Evolutionary conservation across 306 rosid genomes (phyloP).

Genomic region (Trichosanthes cucumerina): DNA sequence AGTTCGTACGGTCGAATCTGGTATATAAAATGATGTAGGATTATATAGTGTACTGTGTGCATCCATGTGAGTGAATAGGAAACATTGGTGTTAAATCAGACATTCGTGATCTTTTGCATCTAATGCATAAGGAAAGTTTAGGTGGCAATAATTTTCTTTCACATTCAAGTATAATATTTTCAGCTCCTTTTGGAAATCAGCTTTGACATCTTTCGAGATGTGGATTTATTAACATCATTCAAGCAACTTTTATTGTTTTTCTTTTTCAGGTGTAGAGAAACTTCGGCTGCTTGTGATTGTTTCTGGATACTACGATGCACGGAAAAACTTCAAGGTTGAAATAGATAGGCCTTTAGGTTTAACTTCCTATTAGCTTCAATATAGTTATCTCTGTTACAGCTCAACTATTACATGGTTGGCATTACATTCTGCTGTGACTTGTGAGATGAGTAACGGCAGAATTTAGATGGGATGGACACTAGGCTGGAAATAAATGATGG

Average conservation of each 20-base stretch:
- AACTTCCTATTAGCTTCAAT: neutral
- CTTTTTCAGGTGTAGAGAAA: conserved; percentile 48
- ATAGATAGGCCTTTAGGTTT: neutral
- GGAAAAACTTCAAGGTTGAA: conserved; percentile 70
- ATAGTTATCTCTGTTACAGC: neutral
- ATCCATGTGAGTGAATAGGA: neutral
- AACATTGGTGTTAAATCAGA: neutral
- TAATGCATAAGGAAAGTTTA: neutral
- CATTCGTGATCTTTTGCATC: neutral
- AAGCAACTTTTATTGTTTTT: neutral
- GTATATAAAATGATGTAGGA: neutral
- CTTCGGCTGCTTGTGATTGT: conserved; percentile 53
- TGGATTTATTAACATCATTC: neutral
- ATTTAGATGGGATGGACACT: neutral
- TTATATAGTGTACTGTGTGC: neutral
- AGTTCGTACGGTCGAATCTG: neutral
- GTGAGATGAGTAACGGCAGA: neutral
- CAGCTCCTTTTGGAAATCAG: neutral
- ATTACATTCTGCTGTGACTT: neutral
- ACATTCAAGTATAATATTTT: neutral
- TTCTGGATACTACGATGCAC: conserved; percentile 53
- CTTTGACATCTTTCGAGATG: neutral
- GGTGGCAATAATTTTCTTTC: neutral
- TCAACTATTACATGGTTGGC: neutral
- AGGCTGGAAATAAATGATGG: neutral